A percentile compares a stretch with the other conserved stretches of the same genome.
Conservation (phyloP, 306 rosid species). For the Vicia faba region DNA sequence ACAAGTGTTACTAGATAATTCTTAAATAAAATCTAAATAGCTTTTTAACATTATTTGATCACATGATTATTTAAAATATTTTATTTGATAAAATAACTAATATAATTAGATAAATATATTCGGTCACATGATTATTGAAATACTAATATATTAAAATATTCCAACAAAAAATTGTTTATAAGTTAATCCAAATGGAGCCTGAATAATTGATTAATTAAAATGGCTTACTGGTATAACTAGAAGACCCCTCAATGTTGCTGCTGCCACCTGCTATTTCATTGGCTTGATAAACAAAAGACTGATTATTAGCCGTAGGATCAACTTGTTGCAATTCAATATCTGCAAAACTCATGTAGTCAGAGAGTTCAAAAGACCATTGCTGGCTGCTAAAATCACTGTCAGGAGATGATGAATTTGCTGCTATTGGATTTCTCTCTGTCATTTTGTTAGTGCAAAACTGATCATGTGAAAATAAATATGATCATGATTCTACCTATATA, state of each 20-base stretch:
- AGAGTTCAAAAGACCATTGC: constrained; percentile 45
- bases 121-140: no score
- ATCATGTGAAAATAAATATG: constrained; percentile 19
- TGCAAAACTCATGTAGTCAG: constrained; percentile 54
- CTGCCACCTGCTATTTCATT: constrained; percentile 32
- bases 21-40: no score
- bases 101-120: no score
- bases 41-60: no score
- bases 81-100: no score
- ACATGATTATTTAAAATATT: no score
- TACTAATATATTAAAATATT: no score
- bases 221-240: constrained; percentile 48
- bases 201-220: neutral
- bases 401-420: constrained; percentile 38
- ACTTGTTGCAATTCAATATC: constrained; percentile 38
- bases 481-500: constrained; percentile 34
- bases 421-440: constrained; percentile 48
- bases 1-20: no score
- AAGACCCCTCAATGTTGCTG: constrained; percentile 43
- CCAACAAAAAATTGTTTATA: no score
- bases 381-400: constrained; percentile 40
- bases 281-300: constrained; percentile 36
- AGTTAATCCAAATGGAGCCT: no score
- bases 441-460: constrained; percentile 36
- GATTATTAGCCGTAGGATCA: constrained; percentile 9